Conservation (phyloP, 78 protist species). For the Speleostelium caveatum region DNA sequence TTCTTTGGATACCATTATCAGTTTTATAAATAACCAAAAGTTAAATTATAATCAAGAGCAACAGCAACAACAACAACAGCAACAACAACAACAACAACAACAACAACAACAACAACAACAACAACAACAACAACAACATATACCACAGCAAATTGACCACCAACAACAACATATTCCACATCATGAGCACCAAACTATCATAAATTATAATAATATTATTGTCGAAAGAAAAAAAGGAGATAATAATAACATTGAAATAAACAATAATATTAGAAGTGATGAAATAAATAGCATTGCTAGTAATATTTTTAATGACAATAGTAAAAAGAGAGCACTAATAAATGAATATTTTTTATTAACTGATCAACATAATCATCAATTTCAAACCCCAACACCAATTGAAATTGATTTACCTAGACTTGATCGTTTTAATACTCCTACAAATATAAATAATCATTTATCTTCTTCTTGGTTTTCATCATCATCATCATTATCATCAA, state of each 20-base stretch:
- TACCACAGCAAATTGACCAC: background rate
- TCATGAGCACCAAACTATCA: too few relatives aligned
- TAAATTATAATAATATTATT: too few relatives aligned
- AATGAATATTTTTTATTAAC: too few relatives aligned
- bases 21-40: constrained; percentile 21
- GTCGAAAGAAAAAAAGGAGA: background rate
- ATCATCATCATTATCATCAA: too few relatives aligned
- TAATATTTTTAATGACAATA: too few relatives aligned
- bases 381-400: background rate
- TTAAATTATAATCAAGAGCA: background rate
- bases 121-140: background rate
- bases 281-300: too few relatives aligned
- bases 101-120: background rate
- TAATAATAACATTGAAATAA: background rate
- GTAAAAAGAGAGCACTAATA: background rate
- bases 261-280: background rate
- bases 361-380: background rate
- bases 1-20: background rate
- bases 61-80: background rate
- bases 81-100: background rate
- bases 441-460: too few relatives aligned
- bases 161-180: background rate
- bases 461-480: too few relatives aligned
- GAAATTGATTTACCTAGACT: background rate
- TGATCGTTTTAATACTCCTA: too few relatives aligned